Evolutionary conservation across 805 yeast genomes (phyloP), one percentile per base, ranked within the genome.

Genomic region (Wickerhamiella azyma): DNA sequence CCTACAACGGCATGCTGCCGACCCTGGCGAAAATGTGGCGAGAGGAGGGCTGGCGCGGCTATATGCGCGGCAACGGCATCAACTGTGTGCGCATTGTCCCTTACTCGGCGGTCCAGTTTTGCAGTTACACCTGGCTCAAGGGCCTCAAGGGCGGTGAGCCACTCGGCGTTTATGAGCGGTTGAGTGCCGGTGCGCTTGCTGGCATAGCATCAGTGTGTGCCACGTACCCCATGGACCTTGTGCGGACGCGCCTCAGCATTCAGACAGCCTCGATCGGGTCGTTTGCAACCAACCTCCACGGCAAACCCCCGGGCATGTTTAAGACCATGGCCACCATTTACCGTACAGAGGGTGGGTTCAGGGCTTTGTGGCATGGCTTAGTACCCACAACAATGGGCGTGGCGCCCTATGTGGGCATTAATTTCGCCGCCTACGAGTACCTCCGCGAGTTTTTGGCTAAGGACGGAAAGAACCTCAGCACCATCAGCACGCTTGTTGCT

Each of bases 371-470:
- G 59, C 70, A 88, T 43, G 98, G 98, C 2, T 68, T 88, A 10
- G 67, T 79, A 50, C 95, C 97, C n/a, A 89, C 97, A 0, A 76
- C 88, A 1, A 64, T 84, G 48, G 96, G 97, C 1, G 96, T 92
- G 17, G 96, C 95, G 1, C 96, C 97, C 1, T 92, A 88, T 58
- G 96, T 85, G 28, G 95, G 95, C 3, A 73, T 89, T 44, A 89
- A 88, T 63, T 89, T 89, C 60, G 81, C 95, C 2, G 77, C 85
- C 39, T 89, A 88, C 66, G 97, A 92, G 58, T 77, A 74, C 50
- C 58, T 86, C 52, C 76, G 86, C 51, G 92, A 66, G 45, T 64
- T 59, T 59, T 64, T 66, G 55, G 69, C 54, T 55, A 65, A 53
- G 14, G 62, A 61, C 13, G 46, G 54, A 21, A 51, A 52, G n/a